Evolutionary conservation across 805 yeast genomes (phyloP).

Genomic region (Candida golubevii): DNA sequence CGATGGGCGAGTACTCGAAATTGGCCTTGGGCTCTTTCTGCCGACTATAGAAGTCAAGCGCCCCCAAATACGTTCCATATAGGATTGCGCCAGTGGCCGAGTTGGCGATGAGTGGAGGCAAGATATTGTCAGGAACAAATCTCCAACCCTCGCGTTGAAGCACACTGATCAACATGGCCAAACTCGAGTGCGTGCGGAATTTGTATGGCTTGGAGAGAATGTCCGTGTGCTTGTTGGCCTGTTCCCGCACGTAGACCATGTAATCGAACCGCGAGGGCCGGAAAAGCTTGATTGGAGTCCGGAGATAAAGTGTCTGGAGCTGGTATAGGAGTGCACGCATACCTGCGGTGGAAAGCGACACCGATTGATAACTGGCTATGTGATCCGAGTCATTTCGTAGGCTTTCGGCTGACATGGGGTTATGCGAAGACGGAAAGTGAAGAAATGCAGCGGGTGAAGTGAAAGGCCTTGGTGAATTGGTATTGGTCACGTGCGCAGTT

Average conservation of each 20-base stretch:
- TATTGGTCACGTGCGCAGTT: too few relatives aligned
- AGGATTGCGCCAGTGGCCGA: slow-evolving; percentile 84
- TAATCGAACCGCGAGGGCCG: slow-evolving; percentile 90
- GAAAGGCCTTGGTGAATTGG: too few relatives aligned
- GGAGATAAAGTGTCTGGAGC: slow-evolving; percentile 66
- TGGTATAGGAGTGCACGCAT: slow-evolving; percentile 80
- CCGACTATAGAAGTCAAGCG: slow-evolving; percentile 34
- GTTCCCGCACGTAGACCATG: slow-evolving; percentile 59
- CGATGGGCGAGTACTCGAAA: slow-evolving; percentile 29
- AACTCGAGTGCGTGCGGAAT: slow-evolving; percentile 67
- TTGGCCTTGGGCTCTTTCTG: slow-evolving; percentile 9
- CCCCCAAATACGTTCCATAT: slow-evolving; percentile 73
- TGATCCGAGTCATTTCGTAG: slow-evolving; percentile 14
- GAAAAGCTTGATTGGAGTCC: slow-evolving; percentile 82
- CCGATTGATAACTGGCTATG: slow-evolving; percentile 39
- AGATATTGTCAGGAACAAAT: slow-evolving; percentile 75
- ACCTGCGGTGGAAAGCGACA: slow-evolving; percentile 82
- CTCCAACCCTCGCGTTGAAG: slow-evolving; percentile 77
- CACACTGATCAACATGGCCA: slow-evolving; percentile 71
- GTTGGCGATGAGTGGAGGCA: slow-evolving; percentile 87
- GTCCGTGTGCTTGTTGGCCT: slow-evolving; percentile 43
- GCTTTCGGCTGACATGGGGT: slow-evolving; percentile 3
- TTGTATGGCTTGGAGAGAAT: slow-evolving; percentile 47
- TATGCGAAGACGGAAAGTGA: neutral
- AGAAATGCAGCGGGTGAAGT: neutral